These are phyloP conservation scores for Mrakiaceae sp. DNA, from an alignment of 1,284 basidiomycete genomes.

Conservation along the genomic window DNA sequence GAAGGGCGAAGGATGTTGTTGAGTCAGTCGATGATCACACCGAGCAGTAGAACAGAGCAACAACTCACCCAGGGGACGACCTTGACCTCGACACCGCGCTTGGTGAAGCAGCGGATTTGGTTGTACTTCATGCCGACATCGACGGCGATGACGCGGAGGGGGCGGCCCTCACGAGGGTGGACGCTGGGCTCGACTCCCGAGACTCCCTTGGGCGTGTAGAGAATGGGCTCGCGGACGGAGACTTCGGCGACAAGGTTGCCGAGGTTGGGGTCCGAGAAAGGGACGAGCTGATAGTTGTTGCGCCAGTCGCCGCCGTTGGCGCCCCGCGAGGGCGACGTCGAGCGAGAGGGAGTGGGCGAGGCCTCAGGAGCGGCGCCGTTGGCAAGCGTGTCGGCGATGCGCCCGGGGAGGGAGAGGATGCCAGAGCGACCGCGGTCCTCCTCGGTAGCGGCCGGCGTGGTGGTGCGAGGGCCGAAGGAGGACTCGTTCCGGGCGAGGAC, in stretches of 20 bases:
- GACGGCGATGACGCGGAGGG: constrained; percentile 74
- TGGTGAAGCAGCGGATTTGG: constrained; percentile 92
- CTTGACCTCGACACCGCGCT: constrained; percentile 89
- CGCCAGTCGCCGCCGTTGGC: constrained; percentile 49
- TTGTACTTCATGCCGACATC: constrained; percentile 99
- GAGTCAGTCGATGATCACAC: background rate
- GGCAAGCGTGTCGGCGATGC: constrained; percentile 10
- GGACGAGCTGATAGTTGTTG: constrained; percentile 65
- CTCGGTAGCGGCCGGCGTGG: constrained; percentile 27
- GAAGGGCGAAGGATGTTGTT: background rate
- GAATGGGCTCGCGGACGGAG: constrained; percentile 55
- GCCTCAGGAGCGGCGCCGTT: constrained; percentile 21
- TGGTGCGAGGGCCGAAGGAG: constrained; percentile 14
- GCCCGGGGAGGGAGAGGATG: constrained; percentile 29
- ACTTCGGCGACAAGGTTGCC: constrained; percentile 86
- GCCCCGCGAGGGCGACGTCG: constrained; percentile 22
- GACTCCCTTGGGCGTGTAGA: constrained; percentile 53
- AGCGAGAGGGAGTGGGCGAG: constrained; percentile 20
- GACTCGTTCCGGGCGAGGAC: constrained; percentile 52
- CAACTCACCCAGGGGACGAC: constrained; percentile 74
- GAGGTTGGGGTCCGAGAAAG: constrained; percentile 80
- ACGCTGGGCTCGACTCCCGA: constrained; percentile 43
- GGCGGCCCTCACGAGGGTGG: constrained; percentile 66
- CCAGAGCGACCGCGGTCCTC: constrained; percentile 24
- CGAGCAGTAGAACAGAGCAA: background rate